Percentiles rank a stretch among this genome's conserved stretches.
Evolutionary conservation across 352 stramenopile genomes (phyloP).

Genomic region (Thraustochytrium striatum): DNA sequence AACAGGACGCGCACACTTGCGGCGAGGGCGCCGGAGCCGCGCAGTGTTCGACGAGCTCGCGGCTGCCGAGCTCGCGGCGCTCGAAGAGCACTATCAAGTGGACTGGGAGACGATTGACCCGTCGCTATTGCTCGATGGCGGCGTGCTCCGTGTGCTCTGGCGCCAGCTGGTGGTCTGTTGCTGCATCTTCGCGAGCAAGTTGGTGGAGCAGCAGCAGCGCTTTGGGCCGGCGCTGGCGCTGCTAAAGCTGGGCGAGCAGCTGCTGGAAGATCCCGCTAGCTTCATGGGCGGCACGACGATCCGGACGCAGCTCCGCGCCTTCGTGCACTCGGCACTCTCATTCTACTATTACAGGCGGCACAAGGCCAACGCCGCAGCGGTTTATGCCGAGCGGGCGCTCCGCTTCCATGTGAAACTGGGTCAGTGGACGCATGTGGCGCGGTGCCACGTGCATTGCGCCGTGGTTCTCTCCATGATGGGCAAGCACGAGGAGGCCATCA

Average conservation of each 20-base stretch:
- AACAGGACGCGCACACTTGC: constrained; percentile 57
- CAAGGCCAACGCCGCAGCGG: constrained; percentile 71
- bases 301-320: constrained; percentile 61
- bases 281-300: constrained; percentile 54
- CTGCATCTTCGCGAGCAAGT: constrained; percentile 76
- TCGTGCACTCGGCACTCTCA: constrained; percentile 74
- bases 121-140: neutral
- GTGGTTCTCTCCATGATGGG: constrained; percentile 68
- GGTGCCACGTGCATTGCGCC: constrained; percentile 76
- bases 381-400: constrained; percentile 76
- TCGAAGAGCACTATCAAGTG: constrained; percentile 7
- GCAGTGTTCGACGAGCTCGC: neutral
- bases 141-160: constrained; percentile 65
- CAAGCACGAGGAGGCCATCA: constrained; percentile 71
- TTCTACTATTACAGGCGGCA: constrained; percentile 80
- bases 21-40: neutral
- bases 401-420: constrained; percentile 68
- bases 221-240: constrained; percentile 71
- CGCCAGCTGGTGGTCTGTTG: constrained; percentile 78
- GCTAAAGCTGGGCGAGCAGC: constrained; percentile 66
- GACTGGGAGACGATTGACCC: constrained; percentile 44
- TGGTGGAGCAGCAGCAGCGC: constrained; percentile 69
- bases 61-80: neutral
- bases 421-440: constrained; percentile 77
- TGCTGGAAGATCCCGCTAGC: constrained; percentile 32